Conservation (phyloP, 345 rosid genomes). For the Viola odorata region DNA sequence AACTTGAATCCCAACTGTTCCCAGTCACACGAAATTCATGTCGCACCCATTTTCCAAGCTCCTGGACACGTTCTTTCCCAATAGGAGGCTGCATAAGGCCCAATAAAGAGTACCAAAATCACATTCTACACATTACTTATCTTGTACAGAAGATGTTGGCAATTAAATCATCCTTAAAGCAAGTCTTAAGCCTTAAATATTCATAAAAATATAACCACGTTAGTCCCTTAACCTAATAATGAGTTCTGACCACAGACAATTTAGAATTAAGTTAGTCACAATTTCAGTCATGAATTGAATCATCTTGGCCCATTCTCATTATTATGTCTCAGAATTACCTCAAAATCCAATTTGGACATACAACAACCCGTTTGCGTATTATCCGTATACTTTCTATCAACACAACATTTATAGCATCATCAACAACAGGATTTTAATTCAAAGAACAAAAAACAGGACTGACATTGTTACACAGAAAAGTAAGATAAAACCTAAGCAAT, state of each 20-base stretch:
- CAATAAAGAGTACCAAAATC: constrained; percentile 5
- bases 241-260: neutral
- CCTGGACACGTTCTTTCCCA: constrained; percentile 63
- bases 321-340: neutral
- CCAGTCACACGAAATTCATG: constrained; percentile 58
- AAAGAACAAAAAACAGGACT: neutral
- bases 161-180: neutral
- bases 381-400: no score
- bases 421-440: neutral
- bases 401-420: neutral
- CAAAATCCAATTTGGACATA: neutral
- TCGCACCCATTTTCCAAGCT: constrained; percentile 80
- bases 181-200: no score
- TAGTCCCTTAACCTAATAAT: no score
- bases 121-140: neutral
- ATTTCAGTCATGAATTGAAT: neutral
- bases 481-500: constrained; percentile 1
- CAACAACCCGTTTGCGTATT: neutral
- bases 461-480: neutral
- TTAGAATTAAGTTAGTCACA: neutral
- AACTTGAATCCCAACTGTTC: constrained; percentile 72
- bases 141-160: neutral
- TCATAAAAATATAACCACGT: no score
- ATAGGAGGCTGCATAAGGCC: constrained; percentile 65
- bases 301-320: neutral